Conservation (phyloP, 2,329 filamentous ascomycete species). For the Gnomoniopsis smithogilvyi region DNA sequence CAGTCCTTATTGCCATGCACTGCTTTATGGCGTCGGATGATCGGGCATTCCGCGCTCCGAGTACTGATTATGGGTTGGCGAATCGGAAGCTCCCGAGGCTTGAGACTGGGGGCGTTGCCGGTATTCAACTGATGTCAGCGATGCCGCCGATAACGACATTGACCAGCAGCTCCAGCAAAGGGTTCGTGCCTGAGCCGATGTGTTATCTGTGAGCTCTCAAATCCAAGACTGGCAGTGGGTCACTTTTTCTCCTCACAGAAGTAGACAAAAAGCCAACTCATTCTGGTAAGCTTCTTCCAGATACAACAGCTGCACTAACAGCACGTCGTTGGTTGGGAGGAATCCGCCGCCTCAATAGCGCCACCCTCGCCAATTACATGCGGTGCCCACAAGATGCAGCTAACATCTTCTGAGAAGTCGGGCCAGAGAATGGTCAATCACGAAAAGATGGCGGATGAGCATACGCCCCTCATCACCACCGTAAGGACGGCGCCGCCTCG, state of each 20-base stretch:
- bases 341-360: background rate
- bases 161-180: background rate
- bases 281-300: no score
- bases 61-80: no score
- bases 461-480: conserved; percentile 64
- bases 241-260: no score
- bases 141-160: conserved; percentile 11
- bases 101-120: no score
- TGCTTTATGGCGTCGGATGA: no score
- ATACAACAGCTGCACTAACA: no score
- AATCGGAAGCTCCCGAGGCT: no score
- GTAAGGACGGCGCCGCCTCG: conserved; percentile 52
- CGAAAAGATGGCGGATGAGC: conserved; percentile 48
- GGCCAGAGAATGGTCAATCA: conserved; percentile 16
- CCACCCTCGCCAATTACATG: background rate
- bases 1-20: no score
- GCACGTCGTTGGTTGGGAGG: no score
- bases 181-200: background rate
- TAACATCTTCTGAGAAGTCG: conserved; percentile 5
- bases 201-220: conserved; percentile 1
- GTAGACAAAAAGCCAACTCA: no score
- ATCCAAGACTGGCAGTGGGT: background rate
- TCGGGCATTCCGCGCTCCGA: no score
- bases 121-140: conserved; percentile 14
- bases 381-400: conserved; percentile 1